Percentiles rank a stretch among this genome's conserved stretches.
These are phyloP conservation scores for Eruca vesicaria DNA, from an alignment of 441 rosid genomes.

Conservation along the genomic window DNA sequence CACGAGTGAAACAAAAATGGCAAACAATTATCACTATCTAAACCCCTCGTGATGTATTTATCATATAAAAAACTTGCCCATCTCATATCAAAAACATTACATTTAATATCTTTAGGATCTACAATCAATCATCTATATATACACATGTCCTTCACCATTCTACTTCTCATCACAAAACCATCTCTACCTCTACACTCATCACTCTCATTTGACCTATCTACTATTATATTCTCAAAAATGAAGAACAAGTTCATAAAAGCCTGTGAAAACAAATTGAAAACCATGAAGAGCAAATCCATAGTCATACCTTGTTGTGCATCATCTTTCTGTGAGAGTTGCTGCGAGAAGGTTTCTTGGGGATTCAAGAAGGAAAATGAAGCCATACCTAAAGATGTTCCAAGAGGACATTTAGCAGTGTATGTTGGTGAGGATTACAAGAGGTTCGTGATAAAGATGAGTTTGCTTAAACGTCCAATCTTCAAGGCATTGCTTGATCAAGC, in stretches of 20 bases:
- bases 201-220: neutral
- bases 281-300: conserved; percentile 46
- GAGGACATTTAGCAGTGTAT: conserved; percentile 84
- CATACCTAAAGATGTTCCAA: conserved; percentile 87
- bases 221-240: conserved; percentile 16
- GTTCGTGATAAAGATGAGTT: conserved; percentile 63
- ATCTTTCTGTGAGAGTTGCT: conserved; percentile 48
- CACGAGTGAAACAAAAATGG: conserved; percentile 38
- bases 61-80: conserved; percentile 26
- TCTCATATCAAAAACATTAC: conserved; percentile 39
- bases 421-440: conserved; percentile 70
- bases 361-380: conserved; percentile 42
- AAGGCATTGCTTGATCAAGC: conserved; percentile 81
- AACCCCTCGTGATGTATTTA: conserved; percentile 24
- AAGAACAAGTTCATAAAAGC: conserved; percentile 44
- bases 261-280: conserved; percentile 52
- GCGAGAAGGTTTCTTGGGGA: conserved; percentile 48
- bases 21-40: conserved; percentile 21
- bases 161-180: conserved; percentile 15
- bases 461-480: conserved; percentile 81
- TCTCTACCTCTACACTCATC: neutral
- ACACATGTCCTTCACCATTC: conserved; percentile 28
- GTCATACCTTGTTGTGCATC: conserved; percentile 43
- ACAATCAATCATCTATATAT: conserved; percentile 40
- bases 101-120: conserved; percentile 39